phyloP scores from a whole-genome alignment of 179 eudicot species.

The Heliamphora pulchella region DNA sequence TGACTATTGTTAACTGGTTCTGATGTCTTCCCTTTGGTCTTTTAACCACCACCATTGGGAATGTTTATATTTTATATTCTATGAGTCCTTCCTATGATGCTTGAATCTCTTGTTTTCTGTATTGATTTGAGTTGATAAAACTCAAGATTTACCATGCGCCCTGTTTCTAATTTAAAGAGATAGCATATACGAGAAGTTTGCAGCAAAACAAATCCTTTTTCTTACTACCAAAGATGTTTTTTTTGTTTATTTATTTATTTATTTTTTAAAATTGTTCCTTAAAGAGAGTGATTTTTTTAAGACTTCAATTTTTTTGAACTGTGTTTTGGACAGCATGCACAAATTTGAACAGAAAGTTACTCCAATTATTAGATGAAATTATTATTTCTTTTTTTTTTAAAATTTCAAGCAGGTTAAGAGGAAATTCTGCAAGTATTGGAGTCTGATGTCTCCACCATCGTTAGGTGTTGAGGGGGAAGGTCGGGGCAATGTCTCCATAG shows the following conservation, averaged over 20 bases:
- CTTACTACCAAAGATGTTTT: not conserved
- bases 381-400: not conserved
- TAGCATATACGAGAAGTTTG: not conserved
- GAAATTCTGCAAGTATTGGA: slow-evolving; percentile 13
- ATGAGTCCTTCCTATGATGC: not conserved
- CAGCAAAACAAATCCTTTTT: not conserved
- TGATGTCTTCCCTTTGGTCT: not conserved
- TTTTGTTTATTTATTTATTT: not conserved
- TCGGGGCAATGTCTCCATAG: slow-evolving; percentile 37
- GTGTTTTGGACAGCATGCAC: not conserved
- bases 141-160: not conserved
- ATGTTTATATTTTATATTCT: not conserved
- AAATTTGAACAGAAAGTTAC: not conserved
- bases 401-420: slow-evolving; percentile 13
- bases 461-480: slow-evolving; percentile 66
- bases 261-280: not conserved
- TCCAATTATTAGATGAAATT: not conserved
- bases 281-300: not conserved
- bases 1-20: not conserved
- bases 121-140: not conserved
- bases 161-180: not conserved
- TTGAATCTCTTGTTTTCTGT: not conserved
- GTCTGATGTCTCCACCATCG: slow-evolving; percentile 64
- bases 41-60: not conserved
- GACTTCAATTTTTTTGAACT: not conserved